phyloP scores from a whole-genome alignment of 495 filamentous ascomycete species.

The Aspergillus affinis region DNA sequence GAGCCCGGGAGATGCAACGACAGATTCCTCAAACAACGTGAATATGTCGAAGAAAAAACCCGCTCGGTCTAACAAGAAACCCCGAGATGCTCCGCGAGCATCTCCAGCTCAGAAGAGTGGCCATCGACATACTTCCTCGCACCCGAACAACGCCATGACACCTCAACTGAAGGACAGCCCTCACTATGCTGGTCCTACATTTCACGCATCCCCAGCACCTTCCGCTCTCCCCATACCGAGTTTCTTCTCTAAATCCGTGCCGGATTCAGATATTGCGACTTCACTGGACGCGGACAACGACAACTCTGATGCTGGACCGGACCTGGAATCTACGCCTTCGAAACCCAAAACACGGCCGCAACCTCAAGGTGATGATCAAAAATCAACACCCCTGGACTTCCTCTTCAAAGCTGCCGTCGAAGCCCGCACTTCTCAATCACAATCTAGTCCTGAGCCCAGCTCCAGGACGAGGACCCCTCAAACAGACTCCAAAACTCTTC shows the following conservation, averaged over 20 bases:
- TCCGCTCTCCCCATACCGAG: constrained; percentile 91
- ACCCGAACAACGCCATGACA: constrained; percentile 40
- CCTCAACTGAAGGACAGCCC: constrained; percentile 48
- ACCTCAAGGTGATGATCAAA: constrained; percentile 30
- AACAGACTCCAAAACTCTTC: constrained; percentile 33
- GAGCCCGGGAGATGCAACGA: constrained; percentile 35
- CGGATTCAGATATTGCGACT: constrained; percentile 49
- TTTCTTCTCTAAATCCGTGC: constrained; percentile 81
- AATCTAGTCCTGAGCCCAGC: constrained; percentile 47
- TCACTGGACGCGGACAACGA: constrained; percentile 41
- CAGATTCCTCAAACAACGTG: constrained; percentile 34
- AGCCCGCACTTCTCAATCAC: constrained; percentile 44
- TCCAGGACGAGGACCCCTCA: constrained; percentile 36
- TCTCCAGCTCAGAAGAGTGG: constrained; percentile 31
- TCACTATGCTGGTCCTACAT: constrained; percentile 90
- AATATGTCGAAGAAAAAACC: constrained; percentile 41
- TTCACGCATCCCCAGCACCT: constrained; percentile 91
- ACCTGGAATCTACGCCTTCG: constrained; percentile 42
- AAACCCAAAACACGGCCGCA: constrained; percentile 35
- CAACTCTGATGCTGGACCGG: constrained; percentile 32
- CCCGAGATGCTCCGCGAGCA: constrained; percentile 27
- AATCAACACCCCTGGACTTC: constrained; percentile 80
- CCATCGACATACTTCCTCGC: constrained; percentile 35
- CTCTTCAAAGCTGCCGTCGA: constrained; percentile 85
- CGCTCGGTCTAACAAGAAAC: constrained; percentile 39